Percentiles rank a stretch among this genome's conserved stretches.
Conservation (phyloP, 164 flowering plant genomes). For the Nelumbo lutea region DNA sequence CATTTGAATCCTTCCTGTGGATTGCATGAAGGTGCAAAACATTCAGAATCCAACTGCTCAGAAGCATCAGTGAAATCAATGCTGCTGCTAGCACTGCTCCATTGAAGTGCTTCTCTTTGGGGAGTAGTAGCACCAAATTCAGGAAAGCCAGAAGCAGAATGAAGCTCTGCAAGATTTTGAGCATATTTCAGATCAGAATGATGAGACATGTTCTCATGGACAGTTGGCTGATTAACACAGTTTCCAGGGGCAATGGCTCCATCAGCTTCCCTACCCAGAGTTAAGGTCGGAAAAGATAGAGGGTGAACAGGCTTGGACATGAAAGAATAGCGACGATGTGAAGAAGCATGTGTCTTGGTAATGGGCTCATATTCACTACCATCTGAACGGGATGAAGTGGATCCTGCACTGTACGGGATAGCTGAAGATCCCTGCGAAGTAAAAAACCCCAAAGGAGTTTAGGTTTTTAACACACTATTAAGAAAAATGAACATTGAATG, state of each 20-base stretch:
- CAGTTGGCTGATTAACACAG: constrained; percentile 1
- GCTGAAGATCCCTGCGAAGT: constrained; percentile 59
- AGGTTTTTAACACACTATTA: neutral
- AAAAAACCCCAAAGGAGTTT: neutral
- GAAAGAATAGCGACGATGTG: constrained; percentile 61
- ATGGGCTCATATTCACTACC: constrained; percentile 64
- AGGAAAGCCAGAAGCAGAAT: constrained; percentile 17
- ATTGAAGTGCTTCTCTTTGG: constrained; percentile 38
- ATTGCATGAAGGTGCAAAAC: constrained; percentile 16
- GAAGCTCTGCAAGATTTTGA: constrained; percentile 6
- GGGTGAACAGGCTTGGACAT: constrained; percentile 87
- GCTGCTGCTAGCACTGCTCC: constrained; percentile 67
- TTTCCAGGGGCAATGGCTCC: constrained; percentile 16
- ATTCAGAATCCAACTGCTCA: constrained; percentile 51
- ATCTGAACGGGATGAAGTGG: constrained; percentile 73
- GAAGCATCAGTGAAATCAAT: constrained; percentile 60
- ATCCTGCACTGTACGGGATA: constrained; percentile 43
- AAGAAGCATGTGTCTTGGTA: constrained; percentile 31
- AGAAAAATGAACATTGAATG: neutral
- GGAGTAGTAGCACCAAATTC: constrained; percentile 37
- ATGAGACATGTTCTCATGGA: constrained; percentile 7
- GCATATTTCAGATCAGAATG: constrained; percentile 13
- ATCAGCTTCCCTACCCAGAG: constrained; percentile 31
- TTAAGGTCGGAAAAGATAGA: constrained; percentile 37
- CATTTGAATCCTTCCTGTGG: constrained; percentile 48